Base-by-base conservation (phyloP, 805 yeast genomes). In the Lachancea quebecensis region DNA sequence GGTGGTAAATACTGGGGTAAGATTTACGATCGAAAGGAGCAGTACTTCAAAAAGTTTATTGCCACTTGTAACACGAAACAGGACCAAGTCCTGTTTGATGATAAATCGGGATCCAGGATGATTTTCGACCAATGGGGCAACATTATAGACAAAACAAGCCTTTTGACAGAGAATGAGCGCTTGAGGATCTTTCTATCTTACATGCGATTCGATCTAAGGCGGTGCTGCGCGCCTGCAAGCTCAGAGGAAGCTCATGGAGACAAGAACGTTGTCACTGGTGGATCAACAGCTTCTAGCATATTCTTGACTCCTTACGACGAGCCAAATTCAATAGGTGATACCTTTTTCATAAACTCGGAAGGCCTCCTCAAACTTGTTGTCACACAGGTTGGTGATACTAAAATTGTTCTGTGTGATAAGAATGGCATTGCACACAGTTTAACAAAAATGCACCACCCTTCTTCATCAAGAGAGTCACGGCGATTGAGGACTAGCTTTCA, bases 381-480 rank as follows among this genome's bases (percentile, higher is more conserved):
- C 15, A 90, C 95, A 1, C 99, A 93, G 59, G 81, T 91, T 11
- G 99, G 99, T 5, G 99, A 93, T 60, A 85, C 97, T 2, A 77
- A 85, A 50, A 88, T 95, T 5, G 74, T 93, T 2, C 56, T 93
- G n/a, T 85, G 93, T 51, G 98, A 90, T 64, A 75, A 74, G 46
- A 64, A 73, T 45, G 98, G 98, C 2, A 67, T 76, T 35, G 95
- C 95, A 1, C 90, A 82, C 53, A 72, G 86, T 15, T 68, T 93
- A 42, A 86, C 95, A 1, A 72, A 77, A 32, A 77, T 81, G 31
- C 99, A 93, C 64, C 96, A 91, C 64, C 95, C 97, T 2, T 77
- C 86, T 0, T 82, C 89, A 39, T 83, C 88, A 1, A 69, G 78
- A 10, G 99, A 93, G 65, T 75, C 85, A 2, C 69, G 77, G 41